These are phyloP conservation scores for Boletus fagicola DNA, from an alignment of 768 basidiomycete genomes.

Conservation along the genomic window DNA sequence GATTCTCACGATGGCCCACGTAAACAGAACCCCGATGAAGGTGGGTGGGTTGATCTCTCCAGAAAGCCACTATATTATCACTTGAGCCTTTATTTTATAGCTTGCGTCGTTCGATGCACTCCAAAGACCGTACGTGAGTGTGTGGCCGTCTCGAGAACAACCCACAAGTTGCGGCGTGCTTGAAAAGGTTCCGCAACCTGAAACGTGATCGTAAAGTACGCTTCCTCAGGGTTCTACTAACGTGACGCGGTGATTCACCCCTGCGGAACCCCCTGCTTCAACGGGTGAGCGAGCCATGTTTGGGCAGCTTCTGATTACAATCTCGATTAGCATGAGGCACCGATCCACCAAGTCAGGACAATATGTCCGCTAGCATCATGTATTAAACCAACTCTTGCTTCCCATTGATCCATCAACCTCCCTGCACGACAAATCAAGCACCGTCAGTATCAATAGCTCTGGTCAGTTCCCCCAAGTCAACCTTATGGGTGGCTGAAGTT, in stretches of 20 bases:
- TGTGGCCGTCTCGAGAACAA: not conserved
- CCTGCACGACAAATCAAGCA: constrained; percentile 4
- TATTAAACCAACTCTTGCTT: not conserved
- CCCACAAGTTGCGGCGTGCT: not conserved
- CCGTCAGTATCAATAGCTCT: not conserved
- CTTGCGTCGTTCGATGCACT: not conserved
- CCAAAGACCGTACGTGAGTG: not conserved
- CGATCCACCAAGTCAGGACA: not conserved
- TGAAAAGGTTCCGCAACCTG: not conserved
- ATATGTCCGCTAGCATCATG: not conserved
- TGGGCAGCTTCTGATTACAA: constrained; percentile 1
- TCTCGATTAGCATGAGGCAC: not conserved
- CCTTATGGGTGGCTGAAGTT: not conserved
- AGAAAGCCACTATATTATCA: not conserved
- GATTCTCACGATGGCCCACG: constrained; percentile 3
- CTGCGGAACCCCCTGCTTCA: not conserved
- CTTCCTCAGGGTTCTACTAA: not conserved
- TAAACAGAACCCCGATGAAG: not conserved
- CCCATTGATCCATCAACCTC: not conserved
- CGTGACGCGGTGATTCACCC: not conserved
- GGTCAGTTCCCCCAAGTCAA: constrained; percentile 11
- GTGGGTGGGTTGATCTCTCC: not conserved
- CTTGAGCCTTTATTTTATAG: not conserved
- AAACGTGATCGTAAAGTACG: not conserved
- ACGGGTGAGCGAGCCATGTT: constrained; percentile 1